Conservation (phyloP, 164 flowering plant species). For the Akebia trifoliata region DNA sequence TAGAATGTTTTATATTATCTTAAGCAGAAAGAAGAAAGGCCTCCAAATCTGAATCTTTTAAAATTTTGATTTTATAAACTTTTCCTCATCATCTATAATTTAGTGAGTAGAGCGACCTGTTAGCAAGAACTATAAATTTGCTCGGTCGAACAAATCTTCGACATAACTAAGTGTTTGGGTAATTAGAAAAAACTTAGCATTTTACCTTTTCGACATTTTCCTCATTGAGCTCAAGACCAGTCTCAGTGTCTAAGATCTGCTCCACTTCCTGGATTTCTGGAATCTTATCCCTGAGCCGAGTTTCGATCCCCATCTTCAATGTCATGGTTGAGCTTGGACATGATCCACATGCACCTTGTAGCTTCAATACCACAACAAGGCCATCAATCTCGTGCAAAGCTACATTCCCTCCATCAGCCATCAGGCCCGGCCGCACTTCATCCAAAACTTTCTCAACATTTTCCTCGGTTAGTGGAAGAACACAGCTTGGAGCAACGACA, state of each 20-base stretch:
- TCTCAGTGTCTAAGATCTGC: conserved; percentile 79
- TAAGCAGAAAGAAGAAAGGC: neutral
- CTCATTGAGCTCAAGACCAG: conserved; percentile 78
- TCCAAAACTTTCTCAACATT: conserved; percentile 87
- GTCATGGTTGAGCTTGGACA: conserved; percentile 97
- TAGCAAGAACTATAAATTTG: too few species aligned
- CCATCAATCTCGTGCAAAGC: conserved; percentile 92
- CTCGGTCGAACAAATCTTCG: neutral
- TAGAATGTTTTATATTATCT: neutral
- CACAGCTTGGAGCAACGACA: conserved; percentile 18
- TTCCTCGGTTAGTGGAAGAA: conserved; percentile 79
- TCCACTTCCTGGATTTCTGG: conserved; percentile 85
- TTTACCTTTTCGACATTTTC: conserved; percentile 87
- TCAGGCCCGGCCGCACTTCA: conserved; percentile 72
- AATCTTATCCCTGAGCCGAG: conserved; percentile 72
- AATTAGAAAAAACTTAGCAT: too few species aligned
- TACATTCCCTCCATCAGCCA: conserved; percentile 97
- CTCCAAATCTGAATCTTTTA: neutral
- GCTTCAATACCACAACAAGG: conserved; percentile 76
- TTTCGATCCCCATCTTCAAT: conserved; percentile 82
- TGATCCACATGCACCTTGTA: conserved; percentile 96
- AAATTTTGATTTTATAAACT: too few species aligned
- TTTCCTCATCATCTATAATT: neutral
- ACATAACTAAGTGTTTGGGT: neutral
- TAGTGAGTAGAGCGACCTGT: neutral